Conservation (phyloP, 2,329 filamentous ascomycete genomes). For the Trichoderma sp. region DNA sequence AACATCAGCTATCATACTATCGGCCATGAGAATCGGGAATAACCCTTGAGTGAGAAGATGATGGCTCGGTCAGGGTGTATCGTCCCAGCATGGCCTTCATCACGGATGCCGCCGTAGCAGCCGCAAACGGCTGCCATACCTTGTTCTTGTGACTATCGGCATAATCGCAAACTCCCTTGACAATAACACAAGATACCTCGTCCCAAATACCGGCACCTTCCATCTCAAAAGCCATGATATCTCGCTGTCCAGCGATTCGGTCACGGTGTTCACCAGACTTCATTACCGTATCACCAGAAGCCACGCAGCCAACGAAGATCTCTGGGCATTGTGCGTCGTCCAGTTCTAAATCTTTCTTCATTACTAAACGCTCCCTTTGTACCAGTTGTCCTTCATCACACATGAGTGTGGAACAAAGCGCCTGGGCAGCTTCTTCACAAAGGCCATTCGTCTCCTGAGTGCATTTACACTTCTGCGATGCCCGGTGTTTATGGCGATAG, state of each 20-base stretch:
- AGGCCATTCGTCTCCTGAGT: not conserved
- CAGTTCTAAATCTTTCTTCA: not conserved
- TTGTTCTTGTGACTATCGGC: not conserved
- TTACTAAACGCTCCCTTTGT: not conserved
- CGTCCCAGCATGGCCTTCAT: not conserved
- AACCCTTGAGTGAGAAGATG: not conserved
- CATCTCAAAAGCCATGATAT: not conserved
- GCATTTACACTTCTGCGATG: not conserved
- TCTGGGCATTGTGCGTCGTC: not conserved
- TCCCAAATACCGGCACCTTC: not conserved
- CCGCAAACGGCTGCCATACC: not conserved
- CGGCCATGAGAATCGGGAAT: not conserved
- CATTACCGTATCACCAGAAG: not conserved
- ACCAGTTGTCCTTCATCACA: not conserved
- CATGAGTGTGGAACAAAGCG: not conserved
- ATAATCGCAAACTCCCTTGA: not conserved
- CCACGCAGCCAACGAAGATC: not conserved
- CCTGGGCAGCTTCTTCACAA: not conserved
- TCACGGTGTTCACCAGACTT: not conserved
- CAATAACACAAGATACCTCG: not conserved
- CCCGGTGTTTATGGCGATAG: not conserved
- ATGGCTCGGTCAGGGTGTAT: not conserved
- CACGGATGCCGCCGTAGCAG: not conserved
- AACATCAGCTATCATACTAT: not conserved
- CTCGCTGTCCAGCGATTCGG: not conserved